Conservation (phyloP, 345 rosid species). For the Gossypium bickii region DNA sequence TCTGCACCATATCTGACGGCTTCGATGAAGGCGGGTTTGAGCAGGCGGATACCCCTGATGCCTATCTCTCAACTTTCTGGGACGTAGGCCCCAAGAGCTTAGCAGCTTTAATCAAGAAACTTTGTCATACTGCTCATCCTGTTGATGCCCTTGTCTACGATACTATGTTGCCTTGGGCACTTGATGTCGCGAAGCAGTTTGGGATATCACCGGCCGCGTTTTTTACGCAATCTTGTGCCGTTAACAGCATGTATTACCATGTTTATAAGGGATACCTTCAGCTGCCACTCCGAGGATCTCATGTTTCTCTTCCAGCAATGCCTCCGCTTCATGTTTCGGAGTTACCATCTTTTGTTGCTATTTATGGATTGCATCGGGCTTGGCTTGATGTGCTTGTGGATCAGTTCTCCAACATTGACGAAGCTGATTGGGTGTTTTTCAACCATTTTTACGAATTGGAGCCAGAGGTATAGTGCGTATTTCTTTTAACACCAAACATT, state of each 20-base stretch:
- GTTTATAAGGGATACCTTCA: constrained; percentile 20
- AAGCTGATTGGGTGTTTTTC: constrained; percentile 30
- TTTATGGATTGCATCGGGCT: constrained; percentile 18
- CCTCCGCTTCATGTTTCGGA: constrained; percentile 24
- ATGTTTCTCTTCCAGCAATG: constrained; percentile 27
- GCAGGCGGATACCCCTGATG: not conserved
- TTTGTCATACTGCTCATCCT: constrained; percentile 8
- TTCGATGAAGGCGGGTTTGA: constrained; percentile 14
- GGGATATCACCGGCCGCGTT: constrained; percentile 24
- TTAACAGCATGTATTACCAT: constrained; percentile 29
- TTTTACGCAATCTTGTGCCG: constrained; percentile 39
- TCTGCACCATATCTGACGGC: constrained; percentile 28
- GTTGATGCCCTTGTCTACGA: constrained; percentile 24
- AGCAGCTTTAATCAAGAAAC: constrained; percentile 7
- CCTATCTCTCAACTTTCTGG: constrained; percentile 7
- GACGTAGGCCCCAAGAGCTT: constrained; percentile 20
- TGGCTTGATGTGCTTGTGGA: not conserved
- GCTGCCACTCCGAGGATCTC: constrained; percentile 9
- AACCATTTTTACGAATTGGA: constrained; percentile 24
- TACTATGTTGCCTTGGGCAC: constrained; percentile 25
- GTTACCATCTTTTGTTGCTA: constrained; percentile 21
- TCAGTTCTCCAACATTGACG: constrained; percentile 30
- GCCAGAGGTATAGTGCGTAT: not conserved
- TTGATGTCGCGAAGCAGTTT: constrained; percentile 32
- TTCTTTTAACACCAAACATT: not conserved